These are phyloP conservation scores for Lactarius sp. DNA, from an alignment of 768 basidiomycete species.

Conservation along the genomic window DNA sequence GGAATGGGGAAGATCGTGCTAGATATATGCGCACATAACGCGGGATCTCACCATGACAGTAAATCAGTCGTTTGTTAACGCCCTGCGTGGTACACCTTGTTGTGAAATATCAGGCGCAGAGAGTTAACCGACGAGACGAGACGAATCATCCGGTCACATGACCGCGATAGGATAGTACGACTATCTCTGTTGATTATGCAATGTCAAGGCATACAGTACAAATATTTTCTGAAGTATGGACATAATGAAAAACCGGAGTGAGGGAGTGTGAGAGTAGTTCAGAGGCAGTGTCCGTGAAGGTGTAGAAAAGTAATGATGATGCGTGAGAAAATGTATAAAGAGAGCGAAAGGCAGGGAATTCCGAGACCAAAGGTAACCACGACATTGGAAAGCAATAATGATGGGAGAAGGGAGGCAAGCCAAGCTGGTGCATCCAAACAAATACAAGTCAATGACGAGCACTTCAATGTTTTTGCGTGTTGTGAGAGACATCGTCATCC, in stretches of 20 bases:
- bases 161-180: neutral
- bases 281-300: conserved; percentile 14
- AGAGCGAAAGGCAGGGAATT: neutral
- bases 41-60: conserved; percentile 5
- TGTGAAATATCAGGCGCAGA: neutral
- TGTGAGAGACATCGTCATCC: conserved; percentile 49
- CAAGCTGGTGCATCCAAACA: conserved; percentile 1
- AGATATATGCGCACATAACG: conserved; percentile 9
- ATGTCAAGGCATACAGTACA: conserved; percentile 21
- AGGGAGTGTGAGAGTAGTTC: conserved; percentile 14
- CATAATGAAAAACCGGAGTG: conserved; percentile 2
- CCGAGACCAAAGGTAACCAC: neutral
- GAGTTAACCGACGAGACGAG: neutral
- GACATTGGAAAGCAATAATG: conserved; percentile 10
- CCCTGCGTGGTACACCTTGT: neutral
- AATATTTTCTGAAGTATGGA: conserved; percentile 9
- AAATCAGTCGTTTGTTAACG: neutral
- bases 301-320: conserved; percentile 11
- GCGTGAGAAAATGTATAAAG: conserved; percentile 28
- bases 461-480: conserved; percentile 72
- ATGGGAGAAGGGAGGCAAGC: neutral
- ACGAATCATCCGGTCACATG: neutral
- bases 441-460: conserved; percentile 42
- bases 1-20: neutral
- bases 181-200: conserved; percentile 13